These are phyloP conservation scores for Wickerhamiella spandovensis DNA, from an alignment of 805 yeast species.

Conservation along the genomic window DNA sequence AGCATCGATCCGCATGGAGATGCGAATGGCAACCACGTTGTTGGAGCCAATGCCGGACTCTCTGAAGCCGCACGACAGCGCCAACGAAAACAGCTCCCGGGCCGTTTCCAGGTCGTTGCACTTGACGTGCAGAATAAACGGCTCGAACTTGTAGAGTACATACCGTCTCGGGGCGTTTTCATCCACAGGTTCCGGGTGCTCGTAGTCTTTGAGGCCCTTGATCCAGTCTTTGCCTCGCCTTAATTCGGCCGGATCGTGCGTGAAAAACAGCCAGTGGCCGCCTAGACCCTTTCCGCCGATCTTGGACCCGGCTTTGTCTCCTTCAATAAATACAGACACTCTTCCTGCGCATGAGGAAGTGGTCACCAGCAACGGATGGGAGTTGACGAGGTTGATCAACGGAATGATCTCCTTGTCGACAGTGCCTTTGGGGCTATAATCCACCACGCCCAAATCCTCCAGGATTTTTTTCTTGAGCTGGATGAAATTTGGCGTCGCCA, in stretches of 20 bases:
- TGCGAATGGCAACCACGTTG: slow-evolving; percentile 62
- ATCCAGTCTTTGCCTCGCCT: slow-evolving; percentile 20
- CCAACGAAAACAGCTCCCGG: slow-evolving; percentile 45
- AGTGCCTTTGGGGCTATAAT: slow-evolving; percentile 72
- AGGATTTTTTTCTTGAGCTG: slow-evolving; percentile 14
- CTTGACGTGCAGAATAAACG: slow-evolving; percentile 71
- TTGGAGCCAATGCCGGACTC: slow-evolving; percentile 79
- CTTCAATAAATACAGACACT: slow-evolving; percentile 71
- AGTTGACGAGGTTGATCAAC: slow-evolving; percentile 52
- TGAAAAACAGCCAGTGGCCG: slow-evolving; percentile 72
- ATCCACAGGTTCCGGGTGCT: slow-evolving; percentile 6
- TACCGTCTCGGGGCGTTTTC: slow-evolving; percentile 32
- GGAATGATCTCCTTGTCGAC: slow-evolving; percentile 68
- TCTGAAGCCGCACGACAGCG: slow-evolving; percentile 76
- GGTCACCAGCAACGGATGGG: slow-evolving; percentile 56
- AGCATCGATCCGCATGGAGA: slow-evolving; percentile 57
- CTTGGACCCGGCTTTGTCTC: slow-evolving; percentile 23
- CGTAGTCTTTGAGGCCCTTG: slow-evolving; percentile 14
- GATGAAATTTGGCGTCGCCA: background rate
- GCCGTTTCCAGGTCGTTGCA: slow-evolving; percentile 54
- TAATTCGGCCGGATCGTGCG: slow-evolving; percentile 45
- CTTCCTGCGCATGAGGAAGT: slow-evolving; percentile 86
- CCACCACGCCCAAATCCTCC: slow-evolving; percentile 18
- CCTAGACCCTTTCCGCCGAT: slow-evolving; percentile 79
- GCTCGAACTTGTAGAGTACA: slow-evolving; percentile 69